A percentile compares a stretch with the other conserved stretches of the same genome.
phyloP scores from a whole-genome alignment of 2,329 filamentous ascomycete genomes.

The Fusarium coffeatum region DNA sequence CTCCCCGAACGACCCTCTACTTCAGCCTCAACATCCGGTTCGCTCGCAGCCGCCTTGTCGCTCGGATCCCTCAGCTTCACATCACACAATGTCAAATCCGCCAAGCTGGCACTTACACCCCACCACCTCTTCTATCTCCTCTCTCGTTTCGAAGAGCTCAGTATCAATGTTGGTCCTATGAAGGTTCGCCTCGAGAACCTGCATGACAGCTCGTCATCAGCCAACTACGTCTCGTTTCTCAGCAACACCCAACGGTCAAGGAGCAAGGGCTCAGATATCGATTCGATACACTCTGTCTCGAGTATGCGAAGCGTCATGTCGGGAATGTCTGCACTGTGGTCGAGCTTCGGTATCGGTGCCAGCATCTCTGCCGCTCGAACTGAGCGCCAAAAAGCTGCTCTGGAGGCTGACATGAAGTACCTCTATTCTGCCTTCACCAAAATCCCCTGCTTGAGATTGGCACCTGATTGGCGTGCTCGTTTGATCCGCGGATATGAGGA shows the following conservation, averaged over 20 bases:
- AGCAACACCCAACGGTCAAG: constrained; percentile 81
- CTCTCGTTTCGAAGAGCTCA: constrained; percentile 92
- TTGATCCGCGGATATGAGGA: constrained; percentile 95
- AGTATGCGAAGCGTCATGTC: constrained; percentile 98
- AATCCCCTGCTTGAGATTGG: constrained; percentile 88
- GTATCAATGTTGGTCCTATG: constrained; percentile 93
- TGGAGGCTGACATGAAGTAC: constrained; percentile 91
- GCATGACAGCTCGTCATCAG: constrained; percentile 84
- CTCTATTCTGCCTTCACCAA: constrained; percentile 99
- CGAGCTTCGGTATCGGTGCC: constrained; percentile 83
- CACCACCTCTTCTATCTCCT: constrained; percentile 98
- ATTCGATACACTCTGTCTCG: constrained; percentile 94
- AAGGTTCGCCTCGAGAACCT: constrained; percentile 95
- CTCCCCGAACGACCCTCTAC: constrained; percentile 72
- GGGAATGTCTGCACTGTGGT: constrained; percentile 93
- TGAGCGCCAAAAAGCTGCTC: constrained; percentile 87
- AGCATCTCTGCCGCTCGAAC: constrained; percentile 83
- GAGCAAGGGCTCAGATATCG: constrained; percentile 82
- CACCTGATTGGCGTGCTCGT: constrained; percentile 91
- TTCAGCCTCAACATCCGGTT: constrained; percentile 76
- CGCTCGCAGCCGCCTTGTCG: constrained; percentile 86
- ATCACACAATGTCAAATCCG: constrained; percentile 86
- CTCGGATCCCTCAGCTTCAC: constrained; percentile 86
- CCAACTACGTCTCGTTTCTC: constrained; percentile 96
- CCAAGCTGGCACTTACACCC: constrained; percentile 90